A percentile compares a stretch with the other conserved stretches of the same genome.
These are phyloP conservation scores for Amoeboradix gromovi DNA, from an alignment of 371 early-diverging fungal genomes.

Conservation along the genomic window DNA sequence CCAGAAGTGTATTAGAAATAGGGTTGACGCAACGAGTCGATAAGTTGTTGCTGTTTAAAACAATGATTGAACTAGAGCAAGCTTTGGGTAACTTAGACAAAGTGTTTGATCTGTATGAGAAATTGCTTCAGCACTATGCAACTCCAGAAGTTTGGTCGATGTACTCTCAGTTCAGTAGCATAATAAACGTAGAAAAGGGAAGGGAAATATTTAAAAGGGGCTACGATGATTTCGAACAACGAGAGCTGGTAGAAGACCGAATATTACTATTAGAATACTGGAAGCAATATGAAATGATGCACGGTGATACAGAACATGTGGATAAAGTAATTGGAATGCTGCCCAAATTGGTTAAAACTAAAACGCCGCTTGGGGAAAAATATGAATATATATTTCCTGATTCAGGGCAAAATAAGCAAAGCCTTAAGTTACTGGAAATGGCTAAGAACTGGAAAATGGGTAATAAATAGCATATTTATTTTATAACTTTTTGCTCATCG, in stretches of 20 bases:
- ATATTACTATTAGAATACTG: background rate
- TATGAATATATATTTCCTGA: background rate
- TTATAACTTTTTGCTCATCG: background rate
- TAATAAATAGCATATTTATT: background rate
- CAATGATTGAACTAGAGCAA: constrained; percentile 75
- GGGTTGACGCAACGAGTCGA: constrained; percentile 51
- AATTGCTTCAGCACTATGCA: background rate
- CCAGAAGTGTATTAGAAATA: constrained; percentile 57
- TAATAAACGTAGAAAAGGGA: background rate
- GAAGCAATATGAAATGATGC: background rate
- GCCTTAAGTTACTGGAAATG: background rate
- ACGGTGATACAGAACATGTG: background rate
- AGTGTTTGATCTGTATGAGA: background rate
- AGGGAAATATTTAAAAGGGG: background rate
- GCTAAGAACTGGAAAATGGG: background rate
- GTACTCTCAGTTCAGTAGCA: background rate
- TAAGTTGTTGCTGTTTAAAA: constrained; percentile 91
- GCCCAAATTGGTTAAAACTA: background rate
- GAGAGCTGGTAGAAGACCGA: background rate
- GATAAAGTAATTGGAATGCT: background rate
- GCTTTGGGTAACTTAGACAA: background rate
- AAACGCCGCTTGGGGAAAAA: background rate
- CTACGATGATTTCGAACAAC: background rate
- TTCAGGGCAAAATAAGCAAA: background rate
- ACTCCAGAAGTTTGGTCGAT: background rate